phyloP scores from a whole-genome alignment of 345 rosid genomes.

The Turnera subulata region DNA sequence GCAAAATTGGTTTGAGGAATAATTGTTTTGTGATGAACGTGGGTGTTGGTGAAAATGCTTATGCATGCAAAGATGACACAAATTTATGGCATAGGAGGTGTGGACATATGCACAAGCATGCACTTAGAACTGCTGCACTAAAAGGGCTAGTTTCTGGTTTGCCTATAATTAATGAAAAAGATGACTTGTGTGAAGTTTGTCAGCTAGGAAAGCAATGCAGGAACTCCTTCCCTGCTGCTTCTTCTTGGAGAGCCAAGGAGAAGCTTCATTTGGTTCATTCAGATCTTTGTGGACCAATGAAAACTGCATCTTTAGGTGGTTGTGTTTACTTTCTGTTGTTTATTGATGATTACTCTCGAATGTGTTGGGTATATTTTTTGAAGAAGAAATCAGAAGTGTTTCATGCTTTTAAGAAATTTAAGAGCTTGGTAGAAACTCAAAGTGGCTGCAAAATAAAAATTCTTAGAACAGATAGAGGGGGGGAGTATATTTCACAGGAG shows the following conservation, averaged over 20 bases:
- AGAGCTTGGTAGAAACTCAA: background rate
- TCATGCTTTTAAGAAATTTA: background rate
- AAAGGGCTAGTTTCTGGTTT: too few species aligned
- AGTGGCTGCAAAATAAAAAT: background rate
- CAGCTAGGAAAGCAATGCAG: background rate
- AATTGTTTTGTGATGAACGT: background rate
- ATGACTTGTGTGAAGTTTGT: background rate
- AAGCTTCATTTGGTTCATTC: background rate
- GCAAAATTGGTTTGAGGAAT: background rate
- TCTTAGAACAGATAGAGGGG: background rate
- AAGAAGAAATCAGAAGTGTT: background rate
- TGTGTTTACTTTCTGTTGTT: background rate
- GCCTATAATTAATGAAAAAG: background rate
- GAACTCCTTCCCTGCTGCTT: background rate
- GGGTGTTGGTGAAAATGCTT: too few species aligned
- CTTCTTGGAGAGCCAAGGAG: accelerated
- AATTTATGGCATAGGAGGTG: background rate
- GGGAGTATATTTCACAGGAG: background rate
- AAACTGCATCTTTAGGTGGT: background rate
- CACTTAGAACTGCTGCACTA: too few species aligned
- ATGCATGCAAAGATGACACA: background rate
- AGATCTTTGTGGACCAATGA: conserved; percentile 6
- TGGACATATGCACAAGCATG: background rate
- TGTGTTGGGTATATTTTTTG: background rate
- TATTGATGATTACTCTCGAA: background rate